phyloP scores from a whole-genome alignment of 116 monocot species.

The Thalassia testudinum region DNA sequence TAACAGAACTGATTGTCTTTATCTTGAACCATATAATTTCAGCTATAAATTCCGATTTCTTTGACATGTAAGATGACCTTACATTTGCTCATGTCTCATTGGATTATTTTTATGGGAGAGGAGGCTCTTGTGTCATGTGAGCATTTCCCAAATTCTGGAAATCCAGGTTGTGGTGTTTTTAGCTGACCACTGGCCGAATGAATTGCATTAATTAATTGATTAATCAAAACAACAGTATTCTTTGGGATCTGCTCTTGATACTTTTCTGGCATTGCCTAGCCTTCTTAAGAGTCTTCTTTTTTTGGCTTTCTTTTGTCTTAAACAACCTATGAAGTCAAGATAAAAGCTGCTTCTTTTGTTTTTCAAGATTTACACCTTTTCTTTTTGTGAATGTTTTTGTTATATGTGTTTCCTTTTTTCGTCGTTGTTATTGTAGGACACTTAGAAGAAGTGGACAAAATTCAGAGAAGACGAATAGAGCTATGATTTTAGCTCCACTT shows the following conservation, averaged over 20 bases:
- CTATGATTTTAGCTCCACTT: slow-evolving; percentile 77
- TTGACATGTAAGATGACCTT: slow-evolving; percentile 72
- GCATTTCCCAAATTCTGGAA: background rate
- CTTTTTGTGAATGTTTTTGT: background rate
- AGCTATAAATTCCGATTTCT: slow-evolving; percentile 67
- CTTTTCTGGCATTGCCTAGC: too few species aligned
- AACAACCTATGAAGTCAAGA: too few species aligned
- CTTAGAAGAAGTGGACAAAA: slow-evolving; percentile 52
- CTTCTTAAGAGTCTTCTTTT: too few species aligned
- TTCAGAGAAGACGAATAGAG: slow-evolving; percentile 74
- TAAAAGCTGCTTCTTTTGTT: background rate
- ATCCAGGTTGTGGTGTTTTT: background rate
- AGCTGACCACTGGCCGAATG: too few species aligned
- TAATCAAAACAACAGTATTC: too few species aligned
- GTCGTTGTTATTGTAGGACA: slow-evolving; percentile 20
- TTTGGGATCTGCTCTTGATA: too few species aligned
- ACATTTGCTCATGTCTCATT: too few species aligned
- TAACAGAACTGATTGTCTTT: slow-evolving; percentile 81
- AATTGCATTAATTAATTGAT: too few species aligned
- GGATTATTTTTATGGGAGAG: too few species aligned
- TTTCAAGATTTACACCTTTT: background rate
- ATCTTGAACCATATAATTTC: slow-evolving; percentile 81
- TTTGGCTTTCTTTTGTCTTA: too few species aligned
- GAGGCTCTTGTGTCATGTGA: background rate
- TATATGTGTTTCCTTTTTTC: background rate